A percentile compares a stretch with the other conserved stretches of the same genome.
phyloP scores from a whole-genome alignment of 2,329 filamentous ascomycete genomes.

The Trichoderma guizhouense region DNA sequence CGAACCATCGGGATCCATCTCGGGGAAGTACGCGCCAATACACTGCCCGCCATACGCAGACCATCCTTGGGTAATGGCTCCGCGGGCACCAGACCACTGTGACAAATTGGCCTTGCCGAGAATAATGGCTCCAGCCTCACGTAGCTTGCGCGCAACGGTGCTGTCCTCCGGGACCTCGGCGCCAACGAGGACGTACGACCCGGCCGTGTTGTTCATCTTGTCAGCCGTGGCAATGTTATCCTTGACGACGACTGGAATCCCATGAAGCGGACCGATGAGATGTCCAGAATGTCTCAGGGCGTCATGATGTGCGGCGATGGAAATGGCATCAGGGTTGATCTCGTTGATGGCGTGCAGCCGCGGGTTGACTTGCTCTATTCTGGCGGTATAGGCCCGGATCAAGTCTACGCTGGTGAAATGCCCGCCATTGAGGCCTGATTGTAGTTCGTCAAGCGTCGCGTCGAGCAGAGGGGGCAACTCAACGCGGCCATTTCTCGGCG shows the following conservation, averaged over 20 bases:
- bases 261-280: constrained; percentile 48
- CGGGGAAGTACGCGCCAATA: constrained; percentile 49
- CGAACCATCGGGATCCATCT: not conserved
- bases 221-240: constrained; percentile 61
- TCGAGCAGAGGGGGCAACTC: not conserved
- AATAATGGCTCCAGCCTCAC: constrained; percentile 59
- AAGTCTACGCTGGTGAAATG: constrained; percentile 37
- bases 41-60: constrained; percentile 60
- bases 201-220: constrained; percentile 52
- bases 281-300: constrained; percentile 11
- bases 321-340: constrained; percentile 35
- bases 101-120: constrained; percentile 63
- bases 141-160: constrained; percentile 57
- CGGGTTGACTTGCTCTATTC: constrained; percentile 32
- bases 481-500: not conserved
- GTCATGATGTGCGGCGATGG: constrained; percentile 25
- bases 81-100: constrained; percentile 59
- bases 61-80: constrained; percentile 57
- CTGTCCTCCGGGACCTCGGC: constrained; percentile 54
- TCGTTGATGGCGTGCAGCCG: constrained; percentile 29
- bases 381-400: constrained; percentile 31
- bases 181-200: constrained; percentile 57
- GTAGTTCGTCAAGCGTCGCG: constrained; percentile 22
- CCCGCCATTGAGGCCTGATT: constrained; percentile 21
- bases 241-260: constrained; percentile 61